A percentile compares a stretch with the other conserved stretches of the same genome.
Conservation (phyloP, 257 asterid species). For the Solanum medicagineum region DNA sequence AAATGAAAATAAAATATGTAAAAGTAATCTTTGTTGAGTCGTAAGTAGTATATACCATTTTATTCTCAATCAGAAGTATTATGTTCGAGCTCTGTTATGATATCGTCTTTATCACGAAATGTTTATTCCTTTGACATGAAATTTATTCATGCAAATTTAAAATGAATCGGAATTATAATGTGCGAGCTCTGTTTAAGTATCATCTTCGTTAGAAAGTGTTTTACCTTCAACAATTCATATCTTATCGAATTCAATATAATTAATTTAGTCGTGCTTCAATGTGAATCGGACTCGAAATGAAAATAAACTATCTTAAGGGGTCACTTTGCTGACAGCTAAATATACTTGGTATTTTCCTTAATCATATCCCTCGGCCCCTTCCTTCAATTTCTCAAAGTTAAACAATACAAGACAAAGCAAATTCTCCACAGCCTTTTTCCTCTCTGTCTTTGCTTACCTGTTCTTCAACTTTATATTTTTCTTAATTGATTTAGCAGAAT, state of each 20-base stretch:
- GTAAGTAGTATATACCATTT: too few relatives aligned
- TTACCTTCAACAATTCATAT: too few relatives aligned
- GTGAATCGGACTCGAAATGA: too few relatives aligned
- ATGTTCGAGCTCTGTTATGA: neutral
- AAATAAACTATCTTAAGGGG: neutral
- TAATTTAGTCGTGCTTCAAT: too few relatives aligned
- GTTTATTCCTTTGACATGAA: neutral
- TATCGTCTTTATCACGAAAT: too few relatives aligned
- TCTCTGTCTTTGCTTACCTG: constrained; percentile 1
- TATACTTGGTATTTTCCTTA: neutral
- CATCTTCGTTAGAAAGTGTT: too few relatives aligned
- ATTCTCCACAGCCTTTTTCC: neutral
- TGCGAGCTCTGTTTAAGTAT: too few relatives aligned
- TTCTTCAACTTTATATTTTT: neutral
- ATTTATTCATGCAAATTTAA: neutral
- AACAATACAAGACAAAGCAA: neutral
- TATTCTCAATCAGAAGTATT: neutral
- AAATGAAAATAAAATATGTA: too few relatives aligned
- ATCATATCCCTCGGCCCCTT: neutral
- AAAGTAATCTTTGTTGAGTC: too few relatives aligned
- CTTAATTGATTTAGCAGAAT: neutral
- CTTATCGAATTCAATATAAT: too few relatives aligned
- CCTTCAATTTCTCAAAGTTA: neutral
- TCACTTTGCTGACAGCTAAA: neutral
- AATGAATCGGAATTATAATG: too few relatives aligned